Evolutionary conservation across 768 basidiomycete species (phyloP), one percentile per base, ranked within the genome.

Genomic region (Kwoniella dejecticola): DNA sequence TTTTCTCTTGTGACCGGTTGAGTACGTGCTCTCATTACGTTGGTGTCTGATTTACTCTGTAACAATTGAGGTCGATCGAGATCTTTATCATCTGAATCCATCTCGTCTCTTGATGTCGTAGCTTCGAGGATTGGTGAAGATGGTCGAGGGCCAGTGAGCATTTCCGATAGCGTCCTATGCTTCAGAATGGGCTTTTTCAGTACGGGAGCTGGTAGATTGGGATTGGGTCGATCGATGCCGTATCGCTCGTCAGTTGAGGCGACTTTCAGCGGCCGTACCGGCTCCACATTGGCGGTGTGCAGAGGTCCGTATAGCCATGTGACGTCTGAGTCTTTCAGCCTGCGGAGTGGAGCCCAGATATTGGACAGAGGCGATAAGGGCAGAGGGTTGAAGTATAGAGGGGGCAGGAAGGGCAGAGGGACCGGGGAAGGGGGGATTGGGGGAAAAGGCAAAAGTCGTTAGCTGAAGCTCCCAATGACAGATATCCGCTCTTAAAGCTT

Each of bases 321-420:
- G 40, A 98, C 95, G 77, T 99, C 95, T 5, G 90, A 93, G 80
- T 99, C 95, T 80, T 99, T 99, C 71, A 99, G 86, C 95, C 95
- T 98, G 81, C 3, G n/a, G 17, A 56, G 26, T 36, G 29, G 33
- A 52, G 24, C 30, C 23, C 33, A 27, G 23, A 47, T 24, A 42
- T 11, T 47, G 27, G 56, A 47, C 1, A 15, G 21, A 36, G 29
- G 24, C 10, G 26, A 4, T 23, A 38, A 21, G 31, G 6, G 33
- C 15, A 36, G 15, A 7, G 15, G 15, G 33, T 7, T 31, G 19
- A 33, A 40, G 17, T 57, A 40, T 23, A 53, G 38, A 10, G 44
- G 11, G 26, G 23, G 23, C n/a, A 44, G 19, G 53, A 33, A 23
- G 27, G 10, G 45, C 38, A 10, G 45, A 52, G 21, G 17, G 52